Percentiles rank a stretch among this genome's conserved stretches.
phyloP scores from a whole-genome alignment of 1,284 basidiomycete genomes.

The Cutaneotrichosporon sp. region DNA sequence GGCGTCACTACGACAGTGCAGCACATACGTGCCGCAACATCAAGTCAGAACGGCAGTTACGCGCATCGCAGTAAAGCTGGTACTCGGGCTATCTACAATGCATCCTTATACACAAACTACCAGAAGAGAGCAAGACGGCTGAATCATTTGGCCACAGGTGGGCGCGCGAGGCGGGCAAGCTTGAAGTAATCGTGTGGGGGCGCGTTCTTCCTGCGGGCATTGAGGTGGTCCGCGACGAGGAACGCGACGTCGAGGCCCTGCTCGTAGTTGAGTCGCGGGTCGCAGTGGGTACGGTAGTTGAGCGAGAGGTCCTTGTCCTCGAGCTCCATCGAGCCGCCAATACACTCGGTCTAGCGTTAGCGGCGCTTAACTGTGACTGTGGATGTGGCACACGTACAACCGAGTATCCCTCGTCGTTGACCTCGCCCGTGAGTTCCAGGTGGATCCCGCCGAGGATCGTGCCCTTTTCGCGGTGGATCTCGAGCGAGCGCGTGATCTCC shows the following conservation, averaged over 20 bases:
- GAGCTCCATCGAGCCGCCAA: conserved; percentile 56
- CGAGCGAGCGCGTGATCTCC: conserved; percentile 75
- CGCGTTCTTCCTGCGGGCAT: conserved; percentile 42
- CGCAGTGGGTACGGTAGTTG: conserved; percentile 53
- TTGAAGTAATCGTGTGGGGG: conserved; percentile 35
- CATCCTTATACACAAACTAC: neutral
- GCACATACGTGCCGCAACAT: too few species aligned
- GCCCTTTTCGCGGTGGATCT: conserved; percentile 65
- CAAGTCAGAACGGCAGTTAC: too few species aligned
- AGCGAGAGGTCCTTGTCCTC: conserved; percentile 53
- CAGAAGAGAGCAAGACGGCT: too few species aligned
- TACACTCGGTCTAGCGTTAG: conserved; percentile 51
- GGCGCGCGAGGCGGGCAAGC: too few species aligned
- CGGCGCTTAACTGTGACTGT: neutral
- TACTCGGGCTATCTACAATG: neutral
- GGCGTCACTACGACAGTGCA: too few species aligned
- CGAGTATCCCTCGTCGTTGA: conserved; percentile 85
- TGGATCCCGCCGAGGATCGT: conserved; percentile 90
- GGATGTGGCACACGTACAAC: too few species aligned
- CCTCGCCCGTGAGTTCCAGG: conserved; percentile 92
- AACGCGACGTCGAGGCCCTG: conserved; percentile 54
- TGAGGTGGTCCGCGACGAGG: conserved; percentile 48
- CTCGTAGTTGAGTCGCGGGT: conserved; percentile 54
- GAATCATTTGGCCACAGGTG: too few species aligned
- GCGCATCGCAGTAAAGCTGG: too few species aligned